Conservation (phyloP, 2,329 filamentous ascomycete genomes). For the Cephalotrichum gorgonifer region DNA sequence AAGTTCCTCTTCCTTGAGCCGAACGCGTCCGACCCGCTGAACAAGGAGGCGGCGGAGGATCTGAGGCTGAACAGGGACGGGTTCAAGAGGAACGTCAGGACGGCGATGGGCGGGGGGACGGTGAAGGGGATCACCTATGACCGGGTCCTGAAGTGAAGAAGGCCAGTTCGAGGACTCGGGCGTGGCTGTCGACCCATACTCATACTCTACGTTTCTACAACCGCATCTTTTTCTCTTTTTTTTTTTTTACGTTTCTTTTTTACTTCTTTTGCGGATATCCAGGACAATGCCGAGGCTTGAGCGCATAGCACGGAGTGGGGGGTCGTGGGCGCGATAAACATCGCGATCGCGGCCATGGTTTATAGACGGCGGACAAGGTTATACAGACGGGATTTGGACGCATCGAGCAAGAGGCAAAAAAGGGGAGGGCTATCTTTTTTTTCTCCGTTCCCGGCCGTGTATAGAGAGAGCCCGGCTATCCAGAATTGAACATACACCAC, state of each 20-base stretch:
- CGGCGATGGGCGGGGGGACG: constrained; percentile 69
- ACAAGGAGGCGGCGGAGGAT: constrained; percentile 95
- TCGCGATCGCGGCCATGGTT: too few species aligned
- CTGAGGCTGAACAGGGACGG: constrained; percentile 73
- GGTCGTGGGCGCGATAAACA: too few species aligned
- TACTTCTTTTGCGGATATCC: background rate
- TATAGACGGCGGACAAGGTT: background rate
- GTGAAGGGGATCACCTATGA: constrained; percentile 70
- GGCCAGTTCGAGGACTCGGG: background rate
- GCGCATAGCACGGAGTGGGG: background rate
- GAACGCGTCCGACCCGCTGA: constrained; percentile 93
- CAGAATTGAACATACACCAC: background rate
- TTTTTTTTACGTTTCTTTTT: background rate
- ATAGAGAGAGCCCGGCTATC: background rate
- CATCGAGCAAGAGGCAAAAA: background rate
- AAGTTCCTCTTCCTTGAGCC: constrained; percentile 97
- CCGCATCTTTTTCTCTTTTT: too few species aligned
- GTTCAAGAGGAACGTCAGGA: constrained; percentile 85
- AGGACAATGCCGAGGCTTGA: background rate
- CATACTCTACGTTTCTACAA: too few species aligned
- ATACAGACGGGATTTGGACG: background rate
- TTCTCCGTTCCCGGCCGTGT: background rate
- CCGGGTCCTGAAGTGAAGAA: constrained; percentile 55
- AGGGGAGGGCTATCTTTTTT: background rate
- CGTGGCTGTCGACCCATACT: too few species aligned